Base-by-base conservation (phyloP, 2,329 filamentous ascomycete species). In the Apiospora saccharicola region DNA sequence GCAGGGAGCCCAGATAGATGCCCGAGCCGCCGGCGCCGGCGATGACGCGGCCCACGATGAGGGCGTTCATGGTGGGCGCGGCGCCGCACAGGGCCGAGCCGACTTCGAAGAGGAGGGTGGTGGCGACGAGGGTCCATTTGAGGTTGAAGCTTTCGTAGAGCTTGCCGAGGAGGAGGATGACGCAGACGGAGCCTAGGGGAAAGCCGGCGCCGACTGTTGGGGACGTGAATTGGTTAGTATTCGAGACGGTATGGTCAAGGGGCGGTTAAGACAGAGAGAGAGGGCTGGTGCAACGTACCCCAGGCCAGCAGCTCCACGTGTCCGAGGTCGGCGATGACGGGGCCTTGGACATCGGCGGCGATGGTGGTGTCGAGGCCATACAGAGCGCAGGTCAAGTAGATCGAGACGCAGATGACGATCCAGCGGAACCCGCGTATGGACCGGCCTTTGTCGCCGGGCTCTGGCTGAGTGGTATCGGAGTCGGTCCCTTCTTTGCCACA, bases 31-130 rank as follows among this genome's bases (percentile, higher is more conserved):
- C 85, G n/a, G 83, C 75, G 47, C 86, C 86, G 64, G 81, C 81
- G 44, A 86, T 79, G 22, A 81, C 84, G 7, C 86, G 80, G 4
- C 86, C 86, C 14, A 86, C 76, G 71, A 89, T 89, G 19, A 89
- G 75, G 26, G 84, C 84, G 71, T 83, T 76, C 79, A 86, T 85
- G 43, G 73, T 82, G 0, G 82, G 83, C 0, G 85, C 84, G 0
- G 78, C 84, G 46, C 85, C 85, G 71, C 85, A 87, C 1, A 85
- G 70, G 0, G 83, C 82, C 37, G 76, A 77, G 46, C 74, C 78
- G 37, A 67, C 73, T 64, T 71, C 67, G 70, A 78, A 78, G 6
- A 78, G 22, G 46, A 73, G 22, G 8, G 75, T 69, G 49, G 44
- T 68, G 44, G 24, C 46, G 46, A 77, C 68, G 70, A 79, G 81